Percentiles rank a stretch among this genome's conserved stretches.
phyloP scores from a whole-genome alignment of 163 green algal species.

The Volvox carteri region DNA sequence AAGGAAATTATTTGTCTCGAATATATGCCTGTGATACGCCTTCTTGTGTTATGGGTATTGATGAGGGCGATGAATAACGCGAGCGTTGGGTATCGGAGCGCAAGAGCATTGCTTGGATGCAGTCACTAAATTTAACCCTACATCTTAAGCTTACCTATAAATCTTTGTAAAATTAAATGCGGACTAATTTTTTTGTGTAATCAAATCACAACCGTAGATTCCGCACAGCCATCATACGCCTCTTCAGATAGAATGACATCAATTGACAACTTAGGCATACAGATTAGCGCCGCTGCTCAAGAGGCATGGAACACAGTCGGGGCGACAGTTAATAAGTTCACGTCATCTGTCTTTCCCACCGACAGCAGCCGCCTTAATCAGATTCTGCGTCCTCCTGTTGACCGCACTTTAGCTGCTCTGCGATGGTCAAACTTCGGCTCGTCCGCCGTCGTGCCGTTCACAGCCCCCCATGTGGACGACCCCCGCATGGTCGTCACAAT shows the following conservation, averaged over 20 bases:
- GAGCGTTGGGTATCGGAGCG: too few species aligned
- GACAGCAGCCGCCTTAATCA: not conserved
- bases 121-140: too few species aligned
- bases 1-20: too few species aligned
- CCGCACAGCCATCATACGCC: not conserved
- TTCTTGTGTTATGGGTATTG: too few species aligned
- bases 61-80: too few species aligned
- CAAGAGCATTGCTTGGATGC: too few species aligned
- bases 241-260: not conserved
- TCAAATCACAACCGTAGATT: too few species aligned
- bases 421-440: slow-evolving; percentile 32
- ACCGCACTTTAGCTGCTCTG: not conserved
- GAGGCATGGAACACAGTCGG: not conserved
- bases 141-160: too few species aligned
- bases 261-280: not conserved
- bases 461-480: not conserved
- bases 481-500: slow-evolving; percentile 32
- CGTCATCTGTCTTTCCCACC: not conserved
- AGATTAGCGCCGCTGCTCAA: not conserved
- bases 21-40: too few species aligned
- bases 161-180: too few species aligned
- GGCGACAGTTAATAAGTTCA: not conserved
- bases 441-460: not conserved
- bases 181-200: too few species aligned
- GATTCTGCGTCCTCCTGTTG: not conserved